Base-by-base conservation (phyloP, 805 yeast species). In the Wickerhamiella hasegawae region DNA sequence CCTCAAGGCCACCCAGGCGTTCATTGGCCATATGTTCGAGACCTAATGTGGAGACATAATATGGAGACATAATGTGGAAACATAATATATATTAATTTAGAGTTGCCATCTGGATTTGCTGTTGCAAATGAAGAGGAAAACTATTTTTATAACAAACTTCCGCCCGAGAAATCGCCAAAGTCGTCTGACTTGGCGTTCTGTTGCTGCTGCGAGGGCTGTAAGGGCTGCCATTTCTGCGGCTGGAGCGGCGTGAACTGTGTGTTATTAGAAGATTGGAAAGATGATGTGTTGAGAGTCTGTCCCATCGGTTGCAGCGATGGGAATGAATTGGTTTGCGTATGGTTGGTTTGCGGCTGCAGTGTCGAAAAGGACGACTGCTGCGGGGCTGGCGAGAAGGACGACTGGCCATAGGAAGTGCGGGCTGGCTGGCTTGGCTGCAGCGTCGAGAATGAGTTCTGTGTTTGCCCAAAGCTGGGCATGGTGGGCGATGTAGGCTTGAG, bases 1-100 rank as follows among this genome's bases (percentile, higher is more conserved):
- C 2, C 69, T 90, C 52, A 82, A 81, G 56, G 84, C 96, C 3
- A 82, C 95, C n/a, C 98, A 90, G 62, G 70, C 76, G 38, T 71
- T 90, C 48, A 92, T 90, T 36, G 83, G 94, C 3, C 83, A 82
- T 51, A 67, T 77, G n/a, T 69, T 77, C 18, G 29, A 36, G 36
- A 28, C 28, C 10, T 28, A n/a, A 21, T 21, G n/a, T n/a, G n/a
- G n/a, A n/a, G n/a, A n/a, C n/a, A n/a, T 8, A 9, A 22, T 22
- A 9, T 11, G 24, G 11, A 11, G 11, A 22, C 11, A 22, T 22
- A 22, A 22, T 9, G 24, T 22, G 24, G 10, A 22, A 22, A 22
- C 24, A 22, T 11, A 22, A 22, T 22, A 22, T 22, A 22, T 8
- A 22, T 22, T 11, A 22, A 22, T n/a, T n/a, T n/a, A n/a, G n/a